Base-by-base conservation (phyloP, 1,139 yeast genomes). In the Zhuliangozyma parablackwelliae region DNA sequence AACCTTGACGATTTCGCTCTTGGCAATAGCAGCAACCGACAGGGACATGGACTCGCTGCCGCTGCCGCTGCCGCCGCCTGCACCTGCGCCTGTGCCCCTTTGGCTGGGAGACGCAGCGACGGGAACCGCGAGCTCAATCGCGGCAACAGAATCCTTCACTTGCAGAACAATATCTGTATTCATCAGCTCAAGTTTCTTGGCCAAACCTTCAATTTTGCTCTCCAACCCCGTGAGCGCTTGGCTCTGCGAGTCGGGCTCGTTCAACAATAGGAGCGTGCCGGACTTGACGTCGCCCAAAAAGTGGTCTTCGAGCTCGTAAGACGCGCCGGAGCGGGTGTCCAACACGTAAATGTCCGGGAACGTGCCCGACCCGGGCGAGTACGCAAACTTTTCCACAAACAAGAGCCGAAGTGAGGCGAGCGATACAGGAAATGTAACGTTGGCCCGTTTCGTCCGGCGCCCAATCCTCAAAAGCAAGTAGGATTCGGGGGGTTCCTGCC, bases 311-410 rank as follows among this genome's bases (percentile, higher is more conserved):
- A 92, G 63, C 56, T 90, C 97, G 52, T 87, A 90, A 1, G 82
- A 69, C 1, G 88, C 71, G 0, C 76, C 76, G 23, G 74, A 67
- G 2, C 61, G 57, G 0, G 77, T 73, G 45, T 87, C 95, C 47
- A 74, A 80, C 7, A 89, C 69, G 50, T 86, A 85, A 26, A 92
- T 77, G n/a, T 80, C 85, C 0, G 98, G 97, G 48, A 88, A 88
- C 2, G 74, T 57, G 2, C 78, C 69, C 2, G 78, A 64, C 0
- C 87, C 83, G 0, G 95, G 94, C 0, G 92, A 75, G 52, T 83
- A 87, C 1, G 94, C 88, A 62, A 89, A 90, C 51, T 80, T 86
- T 51, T 90, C 96, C 20, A 89, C 87, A 55, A 90, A 92, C 26
- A 85, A 61, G 1, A 88, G 67, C 35, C 95, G 70, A 31, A 90